Percentiles rank a stretch among this genome's conserved stretches.
Conservation (phyloP, 1,139 yeast species). For the Nakaseomyces glabratus region DNA sequence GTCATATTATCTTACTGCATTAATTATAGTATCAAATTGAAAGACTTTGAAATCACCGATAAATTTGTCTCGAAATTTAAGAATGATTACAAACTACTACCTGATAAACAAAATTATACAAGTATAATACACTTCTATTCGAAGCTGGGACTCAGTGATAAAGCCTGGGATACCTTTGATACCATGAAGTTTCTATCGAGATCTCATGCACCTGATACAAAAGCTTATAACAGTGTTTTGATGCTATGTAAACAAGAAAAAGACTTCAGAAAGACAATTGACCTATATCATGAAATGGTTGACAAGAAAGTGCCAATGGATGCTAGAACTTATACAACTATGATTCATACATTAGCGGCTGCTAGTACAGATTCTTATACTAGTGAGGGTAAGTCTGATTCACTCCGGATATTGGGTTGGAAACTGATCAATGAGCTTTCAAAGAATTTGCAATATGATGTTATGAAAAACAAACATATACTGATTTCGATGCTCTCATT, state of each 20-base stretch:
- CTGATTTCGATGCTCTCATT: conserved; percentile 64
- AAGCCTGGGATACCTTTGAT: conserved; percentile 69
- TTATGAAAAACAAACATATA: conserved; percentile 42
- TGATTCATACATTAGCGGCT: conserved; percentile 64
- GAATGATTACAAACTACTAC: conserved; percentile 36
- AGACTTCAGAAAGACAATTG: conserved; percentile 65
- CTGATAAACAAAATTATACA: conserved; percentile 52
- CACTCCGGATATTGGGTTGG: conserved; percentile 47
- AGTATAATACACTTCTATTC: conserved; percentile 61
- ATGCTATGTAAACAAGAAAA: conserved; percentile 53
- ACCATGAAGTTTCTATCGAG: conserved; percentile 73
- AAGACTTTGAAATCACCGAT: conserved; percentile 43
- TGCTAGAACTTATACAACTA: conserved; percentile 46
- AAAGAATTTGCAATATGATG: conserved; percentile 21
- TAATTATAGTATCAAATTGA: conserved; percentile 34
- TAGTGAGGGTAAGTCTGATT: conserved; percentile 27
- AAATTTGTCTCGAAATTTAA: conserved; percentile 22
- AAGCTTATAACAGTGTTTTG: conserved; percentile 64
- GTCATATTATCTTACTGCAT: conserved; percentile 31
- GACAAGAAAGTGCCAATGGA: conserved; percentile 36
- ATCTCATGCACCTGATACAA: conserved; percentile 53
- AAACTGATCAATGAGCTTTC: conserved; percentile 61
- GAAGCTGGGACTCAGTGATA: conserved; percentile 43
- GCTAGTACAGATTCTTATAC: conserved; percentile 47
- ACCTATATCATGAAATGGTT: conserved; percentile 66